Evolutionary conservation across 2,329 filamentous ascomycete species (phyloP).

Genomic region (Fusarium sacchari): DNA sequence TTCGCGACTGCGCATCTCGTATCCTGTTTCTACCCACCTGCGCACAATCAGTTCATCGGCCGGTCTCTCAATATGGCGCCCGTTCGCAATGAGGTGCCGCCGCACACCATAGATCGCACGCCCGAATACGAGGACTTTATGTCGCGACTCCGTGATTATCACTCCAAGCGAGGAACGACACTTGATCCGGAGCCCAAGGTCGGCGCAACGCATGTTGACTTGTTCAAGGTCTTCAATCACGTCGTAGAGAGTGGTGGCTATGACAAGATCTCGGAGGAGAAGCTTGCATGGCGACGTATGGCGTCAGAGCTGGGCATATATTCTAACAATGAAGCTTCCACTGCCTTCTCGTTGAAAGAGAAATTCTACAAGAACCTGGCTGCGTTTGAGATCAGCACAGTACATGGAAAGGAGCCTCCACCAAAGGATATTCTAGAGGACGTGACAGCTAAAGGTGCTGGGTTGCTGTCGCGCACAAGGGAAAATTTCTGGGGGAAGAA

Average conservation of each 20-base stretch:
- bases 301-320: constrained; percentile 80
- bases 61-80: constrained; percentile 46
- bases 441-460: constrained; percentile 84
- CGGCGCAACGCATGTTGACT: constrained; percentile 78
- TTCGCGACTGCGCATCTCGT: constrained; percentile 13
- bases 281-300: constrained; percentile 85
- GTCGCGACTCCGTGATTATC: constrained; percentile 75
- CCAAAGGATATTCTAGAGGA: constrained; percentile 90
- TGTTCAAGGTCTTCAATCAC: constrained; percentile 80
- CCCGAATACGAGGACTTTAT: constrained; percentile 84
- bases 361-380: constrained; percentile 91
- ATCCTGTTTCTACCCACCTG: constrained; percentile 4
- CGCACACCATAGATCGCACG: constrained; percentile 65
- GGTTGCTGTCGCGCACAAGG: constrained; percentile 79
- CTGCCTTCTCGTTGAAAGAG: constrained; percentile 86
- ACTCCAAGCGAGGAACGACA: constrained; percentile 79
- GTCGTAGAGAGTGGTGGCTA: constrained; percentile 84
- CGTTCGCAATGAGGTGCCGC: constrained; percentile 50
- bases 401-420: constrained; percentile 83
- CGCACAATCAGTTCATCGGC: neutral
- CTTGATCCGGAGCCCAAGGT: constrained; percentile 86
- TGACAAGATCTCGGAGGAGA: constrained; percentile 83
- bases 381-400: constrained; percentile 83
- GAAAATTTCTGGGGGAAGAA: constrained; percentile 74
- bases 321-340: constrained; percentile 79